Base-by-base conservation (phyloP, 192 early-diverging fungal genomes). In the Jimgerdemannia lactiflua region DNA sequence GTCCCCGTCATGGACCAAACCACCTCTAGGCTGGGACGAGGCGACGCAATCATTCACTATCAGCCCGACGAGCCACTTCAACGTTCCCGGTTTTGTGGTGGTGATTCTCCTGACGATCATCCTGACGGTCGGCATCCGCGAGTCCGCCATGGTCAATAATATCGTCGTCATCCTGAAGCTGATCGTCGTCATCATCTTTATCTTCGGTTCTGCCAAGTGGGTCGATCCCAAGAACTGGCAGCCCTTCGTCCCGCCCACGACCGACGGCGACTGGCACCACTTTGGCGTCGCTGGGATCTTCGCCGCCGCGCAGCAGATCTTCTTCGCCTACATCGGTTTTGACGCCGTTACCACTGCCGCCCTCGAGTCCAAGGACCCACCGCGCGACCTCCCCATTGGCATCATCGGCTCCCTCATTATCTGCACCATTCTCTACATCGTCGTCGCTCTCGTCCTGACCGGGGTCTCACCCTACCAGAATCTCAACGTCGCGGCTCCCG, bases 261-360 rank as follows among this genome's bases (percentile, higher is more conserved):
- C 75, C 4, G 73, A 59, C 8, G 49, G 49, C 49, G 66, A 81
- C 75, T 64, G 89, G 90, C 54, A 77, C 81, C 66, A 86, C 83
- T 96, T 86, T 84, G 95, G 94, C 42, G 84, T 83, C 6, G 73
- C 83, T 39, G 94, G 95, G 44, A 73, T 95, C 18, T 90, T 94
- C 68, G 88, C 88, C 71, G 93, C 86, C 17, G 87, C 96, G 6
- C 86, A 91, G 42, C 82, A 87, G 2, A 94, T 96, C 11, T 96
- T 96, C 77, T 89, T 87, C 73, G 83, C 91, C 17, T 96, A 95
- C 77, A 93, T 96, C 80, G 95, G 96, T 7, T 96, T 96, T 81
- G 96, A 97, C 80, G 87, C 92, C 2, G 92, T 96, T 14, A 91
- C 94, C 1, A 97, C 96, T 2, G 91, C 91, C 6, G 91, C 96